Evolutionary conservation across 2,329 filamentous ascomycete genomes (phyloP).

Genomic region (Arthroderma sp.): DNA sequence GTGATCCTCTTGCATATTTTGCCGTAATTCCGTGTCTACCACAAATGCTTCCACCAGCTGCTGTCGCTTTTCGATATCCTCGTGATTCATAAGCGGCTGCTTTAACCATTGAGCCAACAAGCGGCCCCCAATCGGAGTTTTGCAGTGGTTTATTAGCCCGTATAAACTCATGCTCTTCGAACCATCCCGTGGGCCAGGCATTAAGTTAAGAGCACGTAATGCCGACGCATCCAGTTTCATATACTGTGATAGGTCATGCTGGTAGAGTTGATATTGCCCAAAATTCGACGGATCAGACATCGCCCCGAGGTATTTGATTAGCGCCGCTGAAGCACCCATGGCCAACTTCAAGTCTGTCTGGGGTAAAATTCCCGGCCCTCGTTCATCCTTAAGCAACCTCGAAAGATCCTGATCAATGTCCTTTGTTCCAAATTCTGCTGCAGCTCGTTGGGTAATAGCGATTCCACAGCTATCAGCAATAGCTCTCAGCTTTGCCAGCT

Average conservation of each 20-base stretch:
- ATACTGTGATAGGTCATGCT: slow-evolving; percentile 90
- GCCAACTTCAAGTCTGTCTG: slow-evolving; percentile 89
- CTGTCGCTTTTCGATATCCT: slow-evolving; percentile 80
- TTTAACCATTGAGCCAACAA: slow-evolving; percentile 93
- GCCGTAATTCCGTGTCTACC: slow-evolving; percentile 78
- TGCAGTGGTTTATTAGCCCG: slow-evolving; percentile 91
- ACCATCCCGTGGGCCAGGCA: slow-evolving; percentile 89
- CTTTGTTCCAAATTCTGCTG: slow-evolving; percentile 66
- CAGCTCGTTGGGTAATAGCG: slow-evolving; percentile 68
- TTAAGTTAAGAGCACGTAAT: slow-evolving; percentile 84
- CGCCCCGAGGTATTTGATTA: slow-evolving; percentile 88
- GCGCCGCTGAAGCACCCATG: slow-evolving; percentile 83
- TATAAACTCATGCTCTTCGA: slow-evolving; percentile 97
- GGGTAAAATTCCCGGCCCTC: slow-evolving; percentile 60
- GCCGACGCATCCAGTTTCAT: slow-evolving; percentile 98
- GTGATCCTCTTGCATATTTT: slow-evolving; percentile 95
- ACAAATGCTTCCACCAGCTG: slow-evolving; percentile 93
- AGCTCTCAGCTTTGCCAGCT: slow-evolving; percentile 71
- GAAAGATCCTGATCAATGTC: slow-evolving; percentile 95
- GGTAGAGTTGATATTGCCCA: slow-evolving; percentile 91
- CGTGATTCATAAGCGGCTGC: slow-evolving; percentile 84
- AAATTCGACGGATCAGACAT: slow-evolving; percentile 90
- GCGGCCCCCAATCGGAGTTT: slow-evolving; percentile 83
- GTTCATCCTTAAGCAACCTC: slow-evolving; percentile 75
- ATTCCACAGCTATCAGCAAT: slow-evolving; percentile 90